Evolutionary conservation across 495 filamentous ascomycete species (phyloP), one percentile per base, ranked within the genome.

Genomic region (Cercophora samala): DNA sequence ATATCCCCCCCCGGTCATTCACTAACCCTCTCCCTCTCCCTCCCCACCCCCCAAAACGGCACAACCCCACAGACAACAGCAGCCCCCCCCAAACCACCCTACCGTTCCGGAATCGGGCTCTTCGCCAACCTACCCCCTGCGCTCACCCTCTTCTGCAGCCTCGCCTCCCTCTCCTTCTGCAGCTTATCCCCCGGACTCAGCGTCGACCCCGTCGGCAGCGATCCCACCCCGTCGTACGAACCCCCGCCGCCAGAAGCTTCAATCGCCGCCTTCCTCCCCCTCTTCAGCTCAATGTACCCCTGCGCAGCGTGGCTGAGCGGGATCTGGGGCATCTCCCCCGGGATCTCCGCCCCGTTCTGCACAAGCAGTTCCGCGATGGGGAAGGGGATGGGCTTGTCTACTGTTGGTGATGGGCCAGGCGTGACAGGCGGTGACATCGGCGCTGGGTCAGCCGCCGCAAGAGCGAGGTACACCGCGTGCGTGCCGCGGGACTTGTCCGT

Each of bases 361-460:
- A 98, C 83, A 13, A 99, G 84, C 60, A 98, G 84, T 78, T 99
- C 95, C 26, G 95, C 96, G 24, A 97, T 81, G 0, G 96, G 90
- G 77, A 97, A 99, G 3, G 84, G 80, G 17, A 81, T 72, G 4
- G 72, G 66, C 61, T 82, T 83, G 18, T 75, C 66, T 17, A 81
- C 72, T 0, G 78, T 78, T 68, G 24, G 78, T 60, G 42, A 70
- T 58, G 63, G 63, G 0, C 66, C 29, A 1, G 56, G 68, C 4
- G 66, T 21, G 4, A 64, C 64, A 0, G 73, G n/a, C 2, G 77
- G 80, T 26, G 82, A 82, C 0, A 91, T 90, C 0, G 88, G 81
- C 21, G 93, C 92, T 9, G 94, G 95, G 69, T 99, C 95, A 0
- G 95, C 93, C 1, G 94, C 93, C n/a, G 91, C 91, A 18, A 99